phyloP scores from a whole-genome alignment of 2,329 filamentous ascomycete species.

The Colletotrichum agaves region DNA sequence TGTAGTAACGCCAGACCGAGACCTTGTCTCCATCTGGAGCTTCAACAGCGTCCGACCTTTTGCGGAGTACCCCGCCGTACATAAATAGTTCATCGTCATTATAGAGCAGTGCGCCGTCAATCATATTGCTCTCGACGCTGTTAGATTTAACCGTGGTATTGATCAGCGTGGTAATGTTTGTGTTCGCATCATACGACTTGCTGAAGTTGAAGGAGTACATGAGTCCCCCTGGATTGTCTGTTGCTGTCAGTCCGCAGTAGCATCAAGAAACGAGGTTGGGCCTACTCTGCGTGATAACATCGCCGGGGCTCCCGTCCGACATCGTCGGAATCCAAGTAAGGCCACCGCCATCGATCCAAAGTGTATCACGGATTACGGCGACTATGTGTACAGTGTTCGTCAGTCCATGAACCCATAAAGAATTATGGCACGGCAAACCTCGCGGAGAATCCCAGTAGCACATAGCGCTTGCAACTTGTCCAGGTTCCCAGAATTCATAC shows the following conservation, averaged over 20 bases:
- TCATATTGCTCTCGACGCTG: slow-evolving; percentile 65
- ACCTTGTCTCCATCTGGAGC: slow-evolving; percentile 56
- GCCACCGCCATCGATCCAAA: slow-evolving; percentile 73
- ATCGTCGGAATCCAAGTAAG: slow-evolving; percentile 62
- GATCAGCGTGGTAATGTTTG: slow-evolving; percentile 66
- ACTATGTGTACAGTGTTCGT: slow-evolving; percentile 49
- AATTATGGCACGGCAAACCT: slow-evolving; percentile 45
- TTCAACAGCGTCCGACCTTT: slow-evolving; percentile 47
- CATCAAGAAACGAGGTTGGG: slow-evolving; percentile 33
- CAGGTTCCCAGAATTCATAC: slow-evolving; percentile 57
- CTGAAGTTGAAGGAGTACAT: slow-evolving; percentile 70
- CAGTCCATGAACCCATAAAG: neutral
- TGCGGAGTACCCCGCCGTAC: slow-evolving; percentile 67
- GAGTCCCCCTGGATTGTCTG: slow-evolving; percentile 63
- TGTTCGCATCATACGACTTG: slow-evolving; percentile 61
- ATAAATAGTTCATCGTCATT: slow-evolving; percentile 72
- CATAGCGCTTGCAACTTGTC: slow-evolving; percentile 67
- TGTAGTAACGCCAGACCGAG: slow-evolving; percentile 62
- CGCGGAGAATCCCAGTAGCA: slow-evolving; percentile 65
- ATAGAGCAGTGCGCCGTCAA: slow-evolving; percentile 72
- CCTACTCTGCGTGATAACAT: slow-evolving; percentile 54
- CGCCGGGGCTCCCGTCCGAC: slow-evolving; percentile 55
- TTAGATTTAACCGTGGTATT: slow-evolving; percentile 61
- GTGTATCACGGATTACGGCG: slow-evolving; percentile 67
- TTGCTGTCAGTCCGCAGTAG: slow-evolving; percentile 25